phyloP scores from a whole-genome alignment of 306 rosid genomes.

The Astragalus membranaceus region DNA sequence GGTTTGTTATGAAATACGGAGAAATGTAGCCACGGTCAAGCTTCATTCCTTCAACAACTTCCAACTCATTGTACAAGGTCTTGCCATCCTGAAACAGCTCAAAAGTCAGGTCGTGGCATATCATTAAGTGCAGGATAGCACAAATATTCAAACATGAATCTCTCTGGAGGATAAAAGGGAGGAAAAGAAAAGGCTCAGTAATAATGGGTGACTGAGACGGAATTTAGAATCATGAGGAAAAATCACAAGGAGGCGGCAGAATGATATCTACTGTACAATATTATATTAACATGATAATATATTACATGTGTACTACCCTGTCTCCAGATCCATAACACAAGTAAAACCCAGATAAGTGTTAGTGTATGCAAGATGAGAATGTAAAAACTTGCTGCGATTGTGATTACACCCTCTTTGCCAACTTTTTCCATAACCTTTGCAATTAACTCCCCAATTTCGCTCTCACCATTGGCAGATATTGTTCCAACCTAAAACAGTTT shows the following conservation, averaged over 20 bases:
- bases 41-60: no score
- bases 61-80: no score
- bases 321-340: no score
- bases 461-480: constrained; percentile 91
- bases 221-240: background rate
- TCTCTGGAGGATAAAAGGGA: background rate
- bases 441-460: no score
- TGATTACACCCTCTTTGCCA: constrained; percentile 97
- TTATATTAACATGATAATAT: no score
- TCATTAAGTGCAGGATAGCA: background rate
- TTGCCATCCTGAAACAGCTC: constrained; percentile 76
- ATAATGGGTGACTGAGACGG: background rate
- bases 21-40: no score
- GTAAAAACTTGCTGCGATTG: constrained; percentile 61
- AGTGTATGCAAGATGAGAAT: background rate
- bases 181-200: background rate
- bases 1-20: constrained; percentile 83
- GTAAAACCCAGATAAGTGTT: background rate
- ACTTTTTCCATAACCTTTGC: constrained; percentile 99
- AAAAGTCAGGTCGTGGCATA: background rate
- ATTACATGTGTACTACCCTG: no score
- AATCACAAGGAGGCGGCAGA: no score
- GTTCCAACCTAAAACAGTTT: constrained; percentile 99
- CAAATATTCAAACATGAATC: background rate
- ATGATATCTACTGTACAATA: no score